Conservation (phyloP, 1,284 basidiomycete genomes). For the Mycosarcoma mackinlayi region DNA sequence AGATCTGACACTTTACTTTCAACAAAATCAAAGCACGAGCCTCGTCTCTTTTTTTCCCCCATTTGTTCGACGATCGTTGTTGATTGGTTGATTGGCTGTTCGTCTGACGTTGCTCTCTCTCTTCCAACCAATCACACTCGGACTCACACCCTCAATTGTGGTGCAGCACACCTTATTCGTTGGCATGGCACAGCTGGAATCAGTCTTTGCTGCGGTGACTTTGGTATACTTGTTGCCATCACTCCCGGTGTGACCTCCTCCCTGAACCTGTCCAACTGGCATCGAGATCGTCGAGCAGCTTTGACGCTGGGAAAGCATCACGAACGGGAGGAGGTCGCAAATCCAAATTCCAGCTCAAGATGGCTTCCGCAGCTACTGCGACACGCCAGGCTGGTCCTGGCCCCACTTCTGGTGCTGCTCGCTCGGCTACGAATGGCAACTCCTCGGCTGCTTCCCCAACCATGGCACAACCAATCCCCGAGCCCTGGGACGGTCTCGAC, state of each 20-base stretch:
- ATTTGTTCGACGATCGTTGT: not conserved
- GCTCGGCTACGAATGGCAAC: not conserved
- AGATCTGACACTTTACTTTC: conserved; percentile 10
- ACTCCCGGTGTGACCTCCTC: conserved; percentile 12
- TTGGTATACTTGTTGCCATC: not conserved
- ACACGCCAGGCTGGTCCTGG: conserved; percentile 25
- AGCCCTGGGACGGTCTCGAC: conserved; percentile 50
- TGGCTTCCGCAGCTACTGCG: conserved; percentile 33
- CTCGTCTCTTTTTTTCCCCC: not conserved
- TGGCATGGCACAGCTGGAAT: not conserved
- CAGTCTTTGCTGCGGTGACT: not conserved
- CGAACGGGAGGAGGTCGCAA: conserved; percentile 25
- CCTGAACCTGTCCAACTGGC: no score
- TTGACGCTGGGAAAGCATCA: not conserved
- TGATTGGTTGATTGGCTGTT: conserved; percentile 11
- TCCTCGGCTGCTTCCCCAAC: conserved; percentile 12
- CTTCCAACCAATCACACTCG: conserved; percentile 11
- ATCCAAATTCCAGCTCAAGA: not conserved
- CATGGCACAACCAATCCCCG: conserved; percentile 15
- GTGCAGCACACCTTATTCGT: not conserved
- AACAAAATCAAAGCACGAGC: conserved; percentile 15
- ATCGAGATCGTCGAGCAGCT: no score
- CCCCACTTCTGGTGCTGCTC: not conserved
- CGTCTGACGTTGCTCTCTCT: not conserved
- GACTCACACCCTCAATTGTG: not conserved